Evolutionary conservation across 1,284 basidiomycete genomes (phyloP).

Genomic region (Spongispora temasekensis): DNA sequence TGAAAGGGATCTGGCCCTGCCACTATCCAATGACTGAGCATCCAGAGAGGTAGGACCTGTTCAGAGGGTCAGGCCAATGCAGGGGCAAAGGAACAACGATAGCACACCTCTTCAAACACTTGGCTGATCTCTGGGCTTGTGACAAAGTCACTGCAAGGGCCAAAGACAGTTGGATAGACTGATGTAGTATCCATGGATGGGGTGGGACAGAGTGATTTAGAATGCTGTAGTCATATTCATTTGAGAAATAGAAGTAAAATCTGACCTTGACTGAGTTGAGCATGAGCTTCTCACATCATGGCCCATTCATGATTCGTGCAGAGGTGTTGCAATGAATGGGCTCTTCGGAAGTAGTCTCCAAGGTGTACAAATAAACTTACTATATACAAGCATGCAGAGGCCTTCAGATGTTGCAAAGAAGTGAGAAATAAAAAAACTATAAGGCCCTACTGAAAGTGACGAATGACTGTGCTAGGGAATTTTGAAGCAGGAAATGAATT

Average conservation of each 20-base stretch:
- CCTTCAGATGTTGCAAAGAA: too few species aligned
- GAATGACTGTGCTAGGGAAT: too few species aligned
- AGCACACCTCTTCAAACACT: slow-evolving; percentile 97
- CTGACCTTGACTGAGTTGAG: slow-evolving; percentile 67
- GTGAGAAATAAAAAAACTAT: too few species aligned
- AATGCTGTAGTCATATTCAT: too few species aligned
- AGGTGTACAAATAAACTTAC: too few species aligned
- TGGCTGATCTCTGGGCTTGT: slow-evolving; percentile 98
- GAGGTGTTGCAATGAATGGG: too few species aligned
- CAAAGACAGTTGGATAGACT: slow-evolving; percentile 76
- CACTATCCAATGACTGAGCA: slow-evolving; percentile 77
- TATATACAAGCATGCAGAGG: too few species aligned
- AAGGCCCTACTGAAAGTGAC: too few species aligned
- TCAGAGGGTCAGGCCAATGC: too few species aligned
- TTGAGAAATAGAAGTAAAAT: not conserved
- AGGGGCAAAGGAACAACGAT: too few species aligned
- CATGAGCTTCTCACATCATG: slow-evolving; percentile 65
- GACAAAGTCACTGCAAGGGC: slow-evolving; percentile 88
- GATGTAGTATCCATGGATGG: slow-evolving; percentile 89
- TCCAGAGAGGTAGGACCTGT: slow-evolving; percentile 86
- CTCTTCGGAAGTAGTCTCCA: too few species aligned
- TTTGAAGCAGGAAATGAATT: too few species aligned
- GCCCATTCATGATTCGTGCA: slow-evolving; percentile 24
- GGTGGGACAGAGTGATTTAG: slow-evolving; percentile 74
- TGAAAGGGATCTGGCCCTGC: slow-evolving; percentile 61